These are phyloP conservation scores for Acer yangbiense DNA, from an alignment of 345 rosid genomes.

Conservation along the genomic window DNA sequence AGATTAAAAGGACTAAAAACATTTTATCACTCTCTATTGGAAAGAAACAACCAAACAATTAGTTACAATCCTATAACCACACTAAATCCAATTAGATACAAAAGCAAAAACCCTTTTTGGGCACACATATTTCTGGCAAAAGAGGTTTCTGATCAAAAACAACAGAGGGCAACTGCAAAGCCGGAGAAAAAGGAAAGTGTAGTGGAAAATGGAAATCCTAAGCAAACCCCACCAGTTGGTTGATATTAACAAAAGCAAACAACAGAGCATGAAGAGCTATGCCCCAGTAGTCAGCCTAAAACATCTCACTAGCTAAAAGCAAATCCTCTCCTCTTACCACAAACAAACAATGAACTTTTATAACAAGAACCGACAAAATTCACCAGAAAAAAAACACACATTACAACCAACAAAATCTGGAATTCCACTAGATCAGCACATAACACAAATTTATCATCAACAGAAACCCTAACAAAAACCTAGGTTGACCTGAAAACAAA, in stretches of 20 bases:
- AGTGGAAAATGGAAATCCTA: constrained; percentile 9
- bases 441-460: neutral
- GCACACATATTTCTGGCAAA: neutral
- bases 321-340: constrained; percentile 7
- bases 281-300: constrained; percentile 4
- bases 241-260: neutral
- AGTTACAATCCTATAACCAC: neutral
- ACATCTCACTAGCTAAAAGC: neutral
- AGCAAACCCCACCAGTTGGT: constrained; percentile 1
- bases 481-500: neutral
- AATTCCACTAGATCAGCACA: neutral
- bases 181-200: neutral
- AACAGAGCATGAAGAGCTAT: neutral
- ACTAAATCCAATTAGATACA: neutral
- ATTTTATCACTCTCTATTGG: neutral
- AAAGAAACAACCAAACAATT: neutral
- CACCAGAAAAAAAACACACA: neutral
- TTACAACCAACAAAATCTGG: constrained; percentile 7
- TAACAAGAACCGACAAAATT: neutral
- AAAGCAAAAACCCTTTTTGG: neutral
- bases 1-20: neutral
- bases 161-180: neutral
- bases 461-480: constrained; percentile 1
- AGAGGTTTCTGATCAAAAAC: neutral
- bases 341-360: neutral